phyloP scores from a whole-genome alignment of 1,284 basidiomycete genomes.

The Phlebopus sp. region DNA sequence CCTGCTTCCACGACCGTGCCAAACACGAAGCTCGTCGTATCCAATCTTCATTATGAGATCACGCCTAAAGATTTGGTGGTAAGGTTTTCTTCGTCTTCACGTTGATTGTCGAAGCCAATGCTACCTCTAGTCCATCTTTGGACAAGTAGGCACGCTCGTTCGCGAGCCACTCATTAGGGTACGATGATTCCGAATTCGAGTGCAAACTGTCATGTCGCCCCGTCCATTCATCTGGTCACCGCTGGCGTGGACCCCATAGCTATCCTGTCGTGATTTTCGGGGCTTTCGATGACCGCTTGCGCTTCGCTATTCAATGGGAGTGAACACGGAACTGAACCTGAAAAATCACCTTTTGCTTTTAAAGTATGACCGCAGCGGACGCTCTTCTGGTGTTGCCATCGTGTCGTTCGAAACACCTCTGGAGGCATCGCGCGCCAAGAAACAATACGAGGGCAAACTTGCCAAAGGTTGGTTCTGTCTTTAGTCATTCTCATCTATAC shows the following conservation, averaged over 20 bases:
- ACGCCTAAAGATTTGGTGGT: constrained; percentile 87
- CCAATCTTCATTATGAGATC: constrained; percentile 93
- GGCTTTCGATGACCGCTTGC: constrained; percentile 40
- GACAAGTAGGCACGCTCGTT: constrained; percentile 87
- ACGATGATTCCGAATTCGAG: constrained; percentile 70
- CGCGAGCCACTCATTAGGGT: constrained; percentile 94
- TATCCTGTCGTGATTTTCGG: constrained; percentile 21
- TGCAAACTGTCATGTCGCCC: constrained; percentile 39
- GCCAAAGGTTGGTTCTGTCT: constrained; percentile 88
- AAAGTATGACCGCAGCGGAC: constrained; percentile 95
- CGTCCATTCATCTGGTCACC: constrained; percentile 30
- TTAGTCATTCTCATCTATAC: background rate
- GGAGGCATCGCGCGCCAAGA: constrained; percentile 83
- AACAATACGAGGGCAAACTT: constrained; percentile 84
- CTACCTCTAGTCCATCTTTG: constrained; percentile 75
- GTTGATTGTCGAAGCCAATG: constrained; percentile 2
- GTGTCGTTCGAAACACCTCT: constrained; percentile 78
- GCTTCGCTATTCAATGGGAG: constrained; percentile 35
- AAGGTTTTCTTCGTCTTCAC: constrained; percentile 26
- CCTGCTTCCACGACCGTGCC: constrained; percentile 28
- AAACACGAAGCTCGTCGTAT: constrained; percentile 73
- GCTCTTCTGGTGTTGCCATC: constrained; percentile 83
- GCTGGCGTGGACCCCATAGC: constrained; percentile 27
- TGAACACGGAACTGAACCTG: constrained; percentile 35
- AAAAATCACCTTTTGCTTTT: constrained; percentile 36